Base-by-base conservation (phyloP, 2,329 filamentous ascomycete species). In the Aspergillus sp. region DNA sequence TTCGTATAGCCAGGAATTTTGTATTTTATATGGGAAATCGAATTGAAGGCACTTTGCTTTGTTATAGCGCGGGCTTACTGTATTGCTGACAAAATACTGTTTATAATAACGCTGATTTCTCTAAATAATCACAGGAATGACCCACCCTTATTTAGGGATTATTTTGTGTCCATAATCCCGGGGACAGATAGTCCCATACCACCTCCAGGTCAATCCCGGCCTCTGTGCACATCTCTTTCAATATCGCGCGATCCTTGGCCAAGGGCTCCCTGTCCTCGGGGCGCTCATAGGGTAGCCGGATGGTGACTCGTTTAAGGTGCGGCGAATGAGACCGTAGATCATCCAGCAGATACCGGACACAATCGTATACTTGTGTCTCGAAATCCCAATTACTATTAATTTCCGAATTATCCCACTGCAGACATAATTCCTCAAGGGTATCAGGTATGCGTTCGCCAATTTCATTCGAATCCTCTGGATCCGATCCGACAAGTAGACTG, bases 111-210 rank as follows among this genome's bases (percentile, higher is more conserved):
- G 19, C 19, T 19, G 19, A 19, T 19, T 19, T 19, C 19, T 19
- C 4, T 19, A 19, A 19, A 19, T 19, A 19, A 19, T 19, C 19
- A 19, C 19, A 19, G 19, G 19, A 19, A 19, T 4, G 19, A 19
- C 19, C 19, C 19, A 19, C 19, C 19, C 19, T 19, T 19, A 19
- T 19, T 2, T 26, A 36, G 11, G 34, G 1, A 27, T 36, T 26
- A 36, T 27, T 36, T 36, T 40, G 32, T 30, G 42, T 35, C 43
- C 38, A 45, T 38, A 45, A 10, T 1, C 43, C 43, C 9, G 38
- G 13, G 8, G 37, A 38, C 27, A 45, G 38, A 37, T 45, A 38
- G 34, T 45, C 43, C 6, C 36, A 33, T 1, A 45, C 43, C 6
- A 45, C 11, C 3, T 33, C 13, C 33, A 45, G 12, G 27, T 27